Evolutionary conservation across 306 rosid genomes (phyloP).

Genomic region (Abrus precatorius): DNA sequence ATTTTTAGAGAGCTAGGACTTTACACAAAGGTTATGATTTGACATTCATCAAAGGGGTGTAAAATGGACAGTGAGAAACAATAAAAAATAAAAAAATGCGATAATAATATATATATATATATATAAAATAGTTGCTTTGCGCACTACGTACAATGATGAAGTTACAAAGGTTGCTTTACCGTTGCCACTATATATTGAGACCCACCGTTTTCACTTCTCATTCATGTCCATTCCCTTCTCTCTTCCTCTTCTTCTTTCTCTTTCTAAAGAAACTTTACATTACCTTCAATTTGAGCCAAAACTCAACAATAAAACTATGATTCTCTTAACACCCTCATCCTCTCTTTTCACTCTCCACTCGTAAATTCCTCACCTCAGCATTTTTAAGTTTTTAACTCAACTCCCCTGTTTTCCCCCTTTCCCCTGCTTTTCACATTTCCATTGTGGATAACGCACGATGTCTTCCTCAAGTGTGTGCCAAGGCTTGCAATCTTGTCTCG

Average conservation of each 20-base stretch:
- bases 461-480: slow-evolving; percentile 61
- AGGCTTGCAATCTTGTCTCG: slow-evolving; percentile 67
- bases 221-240: slow-evolving; percentile 52
- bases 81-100: no score
- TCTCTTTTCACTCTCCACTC: slow-evolving; percentile 36
- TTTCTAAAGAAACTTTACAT: neutral
- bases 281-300: slow-evolving; percentile 40
- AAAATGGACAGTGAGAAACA: no score
- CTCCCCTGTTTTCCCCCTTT: slow-evolving; percentile 32
- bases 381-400: slow-evolving; percentile 20
- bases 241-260: neutral
- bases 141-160: slow-evolving; percentile 24
- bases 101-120: no score
- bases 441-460: slow-evolving; percentile 50
- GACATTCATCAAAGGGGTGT: no score
- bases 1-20: no score
- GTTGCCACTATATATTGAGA: slow-evolving; percentile 67
- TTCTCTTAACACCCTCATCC: slow-evolving; percentile 19
- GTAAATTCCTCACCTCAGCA: neutral
- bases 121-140: neutral
- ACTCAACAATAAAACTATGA: slow-evolving; percentile 20
- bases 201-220: slow-evolving; percentile 50
- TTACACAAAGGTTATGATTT: no score
- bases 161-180: slow-evolving; percentile 25
- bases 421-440: neutral